These are phyloP conservation scores for Ogataea allantospora DNA, from an alignment of 805 yeast species.

Conservation along the genomic window DNA sequence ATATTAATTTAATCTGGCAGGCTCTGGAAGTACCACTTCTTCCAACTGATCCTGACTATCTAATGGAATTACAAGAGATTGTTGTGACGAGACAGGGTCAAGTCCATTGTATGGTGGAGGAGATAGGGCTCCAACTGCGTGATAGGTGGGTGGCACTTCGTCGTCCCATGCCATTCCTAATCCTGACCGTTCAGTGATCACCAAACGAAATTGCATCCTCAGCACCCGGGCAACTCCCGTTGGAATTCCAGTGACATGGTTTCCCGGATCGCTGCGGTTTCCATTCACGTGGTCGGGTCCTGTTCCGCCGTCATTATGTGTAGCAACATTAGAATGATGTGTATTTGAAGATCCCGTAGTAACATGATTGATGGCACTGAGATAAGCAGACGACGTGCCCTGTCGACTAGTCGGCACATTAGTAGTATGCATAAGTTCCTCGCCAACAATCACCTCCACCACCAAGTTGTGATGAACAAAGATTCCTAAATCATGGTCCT, in stretches of 20 bases:
- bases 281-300: conserved; percentile 33
- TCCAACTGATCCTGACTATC: conserved; percentile 11
- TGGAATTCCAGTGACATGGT: conserved; percentile 57
- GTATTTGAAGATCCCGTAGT: conserved; percentile 4
- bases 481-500: conserved; percentile 78
- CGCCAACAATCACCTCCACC: conserved; percentile 92
- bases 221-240: conserved; percentile 95
- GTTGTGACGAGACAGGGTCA: conserved; percentile 22
- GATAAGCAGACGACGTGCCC: conserved; percentile 11
- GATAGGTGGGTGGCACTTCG: conserved; percentile 97
- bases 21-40: conserved; percentile 17
- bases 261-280: conserved; percentile 28
- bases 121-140: conserved; percentile 73
- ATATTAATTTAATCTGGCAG: conserved; percentile 12
- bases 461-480: conserved; percentile 72
- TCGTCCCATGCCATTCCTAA: conserved; percentile 98
- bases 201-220: conserved; percentile 89
- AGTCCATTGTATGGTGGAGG: conserved; percentile 76
- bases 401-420: conserved; percentile 20
- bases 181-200: conserved; percentile 86
- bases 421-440: conserved; percentile 58
- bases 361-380: conserved; percentile 13
- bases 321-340: conserved; percentile 9
- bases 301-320: conserved; percentile 28
- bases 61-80: conserved; percentile 25